Evolutionary conservation across 2,329 filamentous ascomycete genomes (phyloP).

Genomic region (Epichloe uncinata): DNA sequence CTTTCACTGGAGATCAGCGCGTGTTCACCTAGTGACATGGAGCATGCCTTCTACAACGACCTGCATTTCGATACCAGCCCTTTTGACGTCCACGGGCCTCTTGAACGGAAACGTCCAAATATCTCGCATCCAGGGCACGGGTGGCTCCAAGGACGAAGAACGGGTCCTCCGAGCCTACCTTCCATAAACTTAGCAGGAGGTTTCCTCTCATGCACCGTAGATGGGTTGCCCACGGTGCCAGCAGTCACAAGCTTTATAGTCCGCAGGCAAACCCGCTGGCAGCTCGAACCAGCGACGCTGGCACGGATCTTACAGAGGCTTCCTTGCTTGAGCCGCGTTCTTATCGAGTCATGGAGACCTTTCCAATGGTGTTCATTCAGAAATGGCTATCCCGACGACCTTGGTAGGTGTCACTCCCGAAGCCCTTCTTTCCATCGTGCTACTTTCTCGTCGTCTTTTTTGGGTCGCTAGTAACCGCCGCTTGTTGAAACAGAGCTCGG

Average conservation of each 20-base stretch:
- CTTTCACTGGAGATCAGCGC: constrained; percentile 1
- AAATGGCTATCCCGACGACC: neutral
- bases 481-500: neutral
- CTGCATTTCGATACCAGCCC: neutral
- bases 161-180: neutral
- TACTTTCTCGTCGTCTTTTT: neutral
- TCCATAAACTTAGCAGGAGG: neutral
- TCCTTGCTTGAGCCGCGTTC: neutral
- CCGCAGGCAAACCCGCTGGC: neutral
- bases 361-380: neutral
- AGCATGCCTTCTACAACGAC: neutral
- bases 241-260: neutral
- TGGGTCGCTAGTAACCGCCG: neutral
- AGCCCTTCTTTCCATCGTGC: neutral
- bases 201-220: neutral
- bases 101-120: neutral
- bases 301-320: neutral
- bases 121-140: neutral
- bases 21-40: neutral
- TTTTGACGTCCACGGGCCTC: neutral
- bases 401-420: neutral
- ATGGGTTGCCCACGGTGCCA: neutral
- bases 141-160: neutral
- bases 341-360: neutral
- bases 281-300: neutral